Base-by-base conservation (phyloP, 1,284 basidiomycete genomes). In the Trametes sp. region DNA sequence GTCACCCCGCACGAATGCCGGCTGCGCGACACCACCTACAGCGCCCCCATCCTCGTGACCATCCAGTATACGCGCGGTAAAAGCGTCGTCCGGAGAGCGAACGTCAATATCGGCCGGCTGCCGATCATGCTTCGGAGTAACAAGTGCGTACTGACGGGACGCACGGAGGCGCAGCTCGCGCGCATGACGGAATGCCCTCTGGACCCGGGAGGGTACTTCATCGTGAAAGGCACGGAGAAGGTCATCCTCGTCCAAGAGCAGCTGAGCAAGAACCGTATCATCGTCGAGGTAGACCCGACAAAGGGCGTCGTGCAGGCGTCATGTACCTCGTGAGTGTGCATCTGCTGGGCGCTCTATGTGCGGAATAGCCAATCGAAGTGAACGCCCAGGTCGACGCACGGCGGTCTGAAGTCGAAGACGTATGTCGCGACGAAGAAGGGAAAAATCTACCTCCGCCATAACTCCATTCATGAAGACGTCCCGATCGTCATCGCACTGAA, bases 221-320 rank as follows among this genome's bases (percentile, higher is more conserved):
- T 99, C 61, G 97, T 99, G 56, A 98, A 98, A 77, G 98, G 98
- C 14, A 99, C 98, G 21, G 98, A 99, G 79, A 99, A 99, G 81
- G 98, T 99, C 72, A 99, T 99, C 69, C 84, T 99, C 62, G 97
- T 99, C 1, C 98, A 99, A 77, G 98, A 99, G 77, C 98, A 99
- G 79, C 81, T 99, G 72, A 96, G 94, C 83, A 99, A 99, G 83
- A 99, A 99, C 79, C 88, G 98, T 62, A 99, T 99, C 75, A 98
- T 99, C 67, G 97, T 99, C 67, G 98, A 99, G 81, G 92, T 92
- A 41, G 94, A 98, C 78, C 80, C 86, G 8, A 90, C 91, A 50
- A 99, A 99, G 78, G 94, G 94, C 16, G 82, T 94, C 49, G 96
- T 98, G 0, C 95, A 95, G 73, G 96, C 98, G 10, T 97, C 95